Evolutionary conservation across 1,284 basidiomycete species (phyloP).

Genomic region (Apiotrichum sp.): DNA sequence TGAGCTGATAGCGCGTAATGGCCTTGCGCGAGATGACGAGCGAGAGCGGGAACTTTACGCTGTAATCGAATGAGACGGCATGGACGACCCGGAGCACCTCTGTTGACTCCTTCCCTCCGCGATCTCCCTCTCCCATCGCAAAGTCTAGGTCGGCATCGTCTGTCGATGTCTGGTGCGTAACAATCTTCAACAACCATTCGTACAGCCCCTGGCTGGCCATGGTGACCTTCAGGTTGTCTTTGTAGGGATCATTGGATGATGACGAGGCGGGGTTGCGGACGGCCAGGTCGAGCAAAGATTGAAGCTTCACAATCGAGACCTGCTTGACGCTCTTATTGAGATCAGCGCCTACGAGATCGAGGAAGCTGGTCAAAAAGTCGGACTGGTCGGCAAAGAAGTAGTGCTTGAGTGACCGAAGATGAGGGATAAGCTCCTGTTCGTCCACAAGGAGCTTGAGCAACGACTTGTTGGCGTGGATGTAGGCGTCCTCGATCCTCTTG

Average conservation of each 20-base stretch:
- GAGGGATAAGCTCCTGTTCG: conserved; percentile 79
- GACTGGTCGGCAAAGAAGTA: conserved; percentile 96
- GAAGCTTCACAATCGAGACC: conserved; percentile 74
- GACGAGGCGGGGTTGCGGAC: conserved; percentile 59
- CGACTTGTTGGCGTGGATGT: conserved; percentile 82
- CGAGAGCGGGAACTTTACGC: conserved; percentile 86
- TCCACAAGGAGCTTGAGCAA: conserved; percentile 75
- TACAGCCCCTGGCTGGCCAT: conserved; percentile 75
- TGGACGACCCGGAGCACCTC: conserved; percentile 54
- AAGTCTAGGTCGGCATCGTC: conserved; percentile 55
- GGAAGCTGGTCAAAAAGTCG: conserved; percentile 83
- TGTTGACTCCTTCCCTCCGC: conserved; percentile 18
- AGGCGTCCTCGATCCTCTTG: conserved; percentile 79
- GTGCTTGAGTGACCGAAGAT: conserved; percentile 78
- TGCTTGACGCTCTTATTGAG: conserved; percentile 69
- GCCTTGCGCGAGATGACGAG: conserved; percentile 92
- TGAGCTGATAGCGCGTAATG: conserved; percentile 78
- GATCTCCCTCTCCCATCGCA: conserved; percentile 23
- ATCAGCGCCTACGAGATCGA: conserved; percentile 75
- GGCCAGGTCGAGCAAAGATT: conserved; percentile 80
- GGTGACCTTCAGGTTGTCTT: conserved; percentile 80
- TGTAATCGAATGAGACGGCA: conserved; percentile 80
- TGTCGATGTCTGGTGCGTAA: conserved; percentile 63
- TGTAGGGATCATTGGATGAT: conserved; percentile 61
- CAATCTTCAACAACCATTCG: conserved; percentile 83